These are phyloP conservation scores for Zymoseptoria ardabiliae DNA, from an alignment of 2,329 filamentous ascomycete species.

Conservation along the genomic window DNA sequence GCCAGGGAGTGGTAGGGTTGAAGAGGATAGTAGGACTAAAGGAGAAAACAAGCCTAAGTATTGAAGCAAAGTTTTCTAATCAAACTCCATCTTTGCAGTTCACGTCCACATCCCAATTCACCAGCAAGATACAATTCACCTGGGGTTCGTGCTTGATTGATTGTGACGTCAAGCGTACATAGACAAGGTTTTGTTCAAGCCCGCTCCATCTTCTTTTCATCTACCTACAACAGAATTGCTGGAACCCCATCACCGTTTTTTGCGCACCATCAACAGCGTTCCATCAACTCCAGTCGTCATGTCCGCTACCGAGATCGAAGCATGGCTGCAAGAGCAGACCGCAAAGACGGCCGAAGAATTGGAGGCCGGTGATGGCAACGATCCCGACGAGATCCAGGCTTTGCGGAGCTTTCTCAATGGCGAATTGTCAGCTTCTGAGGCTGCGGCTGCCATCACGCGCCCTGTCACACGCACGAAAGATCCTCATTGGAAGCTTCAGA, in stretches of 20 bases:
- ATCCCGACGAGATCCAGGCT: neutral
- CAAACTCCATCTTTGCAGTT: too few relatives aligned
- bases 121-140: neutral
- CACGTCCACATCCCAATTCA: neutral
- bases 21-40: too few relatives aligned
- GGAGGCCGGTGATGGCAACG: neutral
- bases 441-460: neutral
- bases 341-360: neutral
- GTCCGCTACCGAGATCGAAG: neutral
- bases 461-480: neutral
- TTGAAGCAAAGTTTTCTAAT: too few relatives aligned
- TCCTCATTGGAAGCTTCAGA: neutral
- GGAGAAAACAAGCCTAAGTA: too few relatives aligned
- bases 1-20: too few relatives aligned
- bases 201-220: neutral
- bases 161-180: too few relatives aligned
- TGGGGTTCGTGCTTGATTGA: neutral
- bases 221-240: neutral
- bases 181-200: too few relatives aligned
- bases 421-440: neutral
- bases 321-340: neutral
- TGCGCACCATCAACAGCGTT: neutral
- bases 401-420: neutral
- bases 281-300: neutral
- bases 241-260: too few relatives aligned